These are phyloP conservation scores for Cladosporium sp. DNA, from an alignment of 2,329 filamentous ascomycete genomes.

Conservation along the genomic window DNA sequence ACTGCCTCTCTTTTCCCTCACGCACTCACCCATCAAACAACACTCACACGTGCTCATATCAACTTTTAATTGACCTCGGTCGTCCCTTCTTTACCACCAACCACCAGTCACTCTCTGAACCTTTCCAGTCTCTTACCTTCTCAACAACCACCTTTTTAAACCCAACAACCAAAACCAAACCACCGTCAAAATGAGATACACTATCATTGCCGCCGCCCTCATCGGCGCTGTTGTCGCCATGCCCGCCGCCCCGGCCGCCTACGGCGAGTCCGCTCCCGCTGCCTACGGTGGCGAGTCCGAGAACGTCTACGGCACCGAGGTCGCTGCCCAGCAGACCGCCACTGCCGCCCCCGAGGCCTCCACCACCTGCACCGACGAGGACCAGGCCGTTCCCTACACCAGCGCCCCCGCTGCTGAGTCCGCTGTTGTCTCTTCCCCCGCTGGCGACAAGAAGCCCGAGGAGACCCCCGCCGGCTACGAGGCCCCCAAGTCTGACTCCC, in stretches of 20 bases:
- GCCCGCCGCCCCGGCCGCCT: slow-evolving; percentile 12
- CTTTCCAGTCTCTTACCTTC: slow-evolving; percentile 3
- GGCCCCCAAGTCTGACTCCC: background rate
- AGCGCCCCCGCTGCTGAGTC: background rate
- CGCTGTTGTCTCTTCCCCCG: background rate
- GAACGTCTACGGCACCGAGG: slow-evolving; percentile 16
- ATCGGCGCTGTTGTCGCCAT: slow-evolving; percentile 16
- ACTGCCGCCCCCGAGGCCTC: slow-evolving; percentile 3
- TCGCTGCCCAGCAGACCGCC: slow-evolving; percentile 11
- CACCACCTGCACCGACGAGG: slow-evolving; percentile 11
- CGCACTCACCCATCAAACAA: background rate
- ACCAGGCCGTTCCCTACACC: slow-evolving; percentile 8
- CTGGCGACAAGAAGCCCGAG: slow-evolving; percentile 7
- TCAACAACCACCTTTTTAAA: background rate
- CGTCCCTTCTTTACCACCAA: slow-evolving; percentile 14
- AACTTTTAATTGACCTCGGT: slow-evolving; percentile 16
- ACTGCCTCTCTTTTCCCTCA: slow-evolving; percentile 7
- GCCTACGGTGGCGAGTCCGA: slow-evolving; percentile 10
- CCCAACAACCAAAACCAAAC: slow-evolving; percentile 4
- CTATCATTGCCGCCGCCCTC: slow-evolving; percentile 16
- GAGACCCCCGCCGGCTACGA: background rate
- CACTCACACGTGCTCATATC: slow-evolving; percentile 2
- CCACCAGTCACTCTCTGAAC: slow-evolving; percentile 5
- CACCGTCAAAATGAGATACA: slow-evolving; percentile 16
- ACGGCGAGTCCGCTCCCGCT: slow-evolving; percentile 3